Evolutionary conservation across 2,329 filamentous ascomycete species (phyloP).

Genomic region (Elsinoe arachidis): DNA sequence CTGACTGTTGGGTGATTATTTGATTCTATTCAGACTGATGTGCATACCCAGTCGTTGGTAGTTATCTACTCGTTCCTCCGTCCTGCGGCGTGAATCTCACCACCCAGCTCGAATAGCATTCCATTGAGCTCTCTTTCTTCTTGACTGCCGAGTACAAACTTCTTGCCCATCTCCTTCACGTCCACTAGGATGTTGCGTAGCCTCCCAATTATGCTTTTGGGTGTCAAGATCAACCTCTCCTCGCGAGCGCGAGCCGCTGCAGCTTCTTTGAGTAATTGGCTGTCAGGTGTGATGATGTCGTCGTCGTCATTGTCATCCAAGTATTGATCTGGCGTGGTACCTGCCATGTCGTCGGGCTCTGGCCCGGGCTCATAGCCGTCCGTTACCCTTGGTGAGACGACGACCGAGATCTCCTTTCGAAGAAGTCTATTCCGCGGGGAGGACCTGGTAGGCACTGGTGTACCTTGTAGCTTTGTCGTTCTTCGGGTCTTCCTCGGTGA

Average conservation of each 20-base stretch:
- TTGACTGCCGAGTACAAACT: conserved; percentile 51
- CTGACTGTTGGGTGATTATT: too few species aligned
- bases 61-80: background rate
- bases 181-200: conserved; percentile 51
- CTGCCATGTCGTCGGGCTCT: background rate
- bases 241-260: conserved; percentile 18
- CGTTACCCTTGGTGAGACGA: background rate
- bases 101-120: conserved; percentile 68
- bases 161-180: conserved; percentile 36
- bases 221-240: conserved; percentile 30
- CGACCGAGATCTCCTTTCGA: background rate
- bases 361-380: background rate
- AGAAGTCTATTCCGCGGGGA: background rate
- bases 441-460: conserved; percentile 17
- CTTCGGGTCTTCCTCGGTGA: conserved; percentile 22
- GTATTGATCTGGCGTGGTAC: background rate
- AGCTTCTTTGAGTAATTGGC: conserved; percentile 12
- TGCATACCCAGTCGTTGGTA: background rate
- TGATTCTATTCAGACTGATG: background rate
- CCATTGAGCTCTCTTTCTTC: conserved; percentile 68
- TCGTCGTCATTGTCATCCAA: conserved; percentile 5
- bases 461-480: conserved; percentile 18
- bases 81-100: conserved; percentile 63
- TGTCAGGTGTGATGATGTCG: conserved; percentile 4
- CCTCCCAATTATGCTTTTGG: conserved; percentile 45